Evolutionary conservation across 768 basidiomycete genomes (phyloP), one percentile per base, ranked within the genome.

Genomic region (Butyriboletus loyo): DNA sequence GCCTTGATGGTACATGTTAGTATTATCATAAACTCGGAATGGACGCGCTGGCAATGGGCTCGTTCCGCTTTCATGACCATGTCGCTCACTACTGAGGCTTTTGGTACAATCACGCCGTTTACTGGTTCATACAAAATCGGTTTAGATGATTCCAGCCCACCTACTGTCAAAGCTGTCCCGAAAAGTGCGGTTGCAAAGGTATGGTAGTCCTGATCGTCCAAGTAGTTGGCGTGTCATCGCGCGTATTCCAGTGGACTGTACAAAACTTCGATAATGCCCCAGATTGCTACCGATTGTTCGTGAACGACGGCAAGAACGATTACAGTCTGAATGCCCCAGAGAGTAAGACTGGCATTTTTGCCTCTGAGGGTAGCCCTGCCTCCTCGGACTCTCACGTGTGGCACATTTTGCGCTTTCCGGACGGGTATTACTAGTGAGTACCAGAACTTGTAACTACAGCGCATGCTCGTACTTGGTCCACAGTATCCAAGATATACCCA

Each of bases 221-320:
- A 19, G 32, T 34, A n/a, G n/a, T 50, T 10, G 27, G 24, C 14
- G 25, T 27, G 25, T 19, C 21, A 28, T 45, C 11, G 11, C 19
- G 14, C 8, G 11, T 24, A 19, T 11, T 25, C 7, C 28, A 56
- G 54, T 56, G 55, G 54, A 56, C 42, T 10, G 36, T 56, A 3
- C 55, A 56, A 44, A 44, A 28, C 31, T 43, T 55, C 9, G 53
- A 56, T 27, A 1, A 44, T 24, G 45, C 36, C 5, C 53, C 42
- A 2, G 31, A 44, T 55, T 55, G 42, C 41, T 56, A 56, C 11
- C 53, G 53, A 25, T 24, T 55, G 24, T 55, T 55, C 40, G 45
- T 55, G 22, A 54, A 38, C 36, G 46, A 55, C 24, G 53, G 54
- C n/a, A 14, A 34, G 10, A 55, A 22, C 25, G 53, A 55, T 39